These are phyloP conservation scores for Puya raimondii DNA, from an alignment of 176 grass and related monocot species.

Conservation along the genomic window DNA sequence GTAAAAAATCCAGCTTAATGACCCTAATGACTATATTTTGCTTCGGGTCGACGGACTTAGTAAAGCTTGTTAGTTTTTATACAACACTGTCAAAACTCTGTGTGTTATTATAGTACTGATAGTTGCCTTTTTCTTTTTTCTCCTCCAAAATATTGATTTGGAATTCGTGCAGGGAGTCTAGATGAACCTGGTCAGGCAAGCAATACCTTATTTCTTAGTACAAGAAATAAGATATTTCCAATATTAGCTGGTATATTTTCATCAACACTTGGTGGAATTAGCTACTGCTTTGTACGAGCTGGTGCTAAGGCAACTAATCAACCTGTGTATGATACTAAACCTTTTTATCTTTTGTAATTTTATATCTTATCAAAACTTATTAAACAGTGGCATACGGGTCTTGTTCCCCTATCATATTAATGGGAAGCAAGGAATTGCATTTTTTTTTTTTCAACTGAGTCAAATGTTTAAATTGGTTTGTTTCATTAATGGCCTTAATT, in stretches of 20 bases:
- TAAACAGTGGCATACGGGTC: not conserved
- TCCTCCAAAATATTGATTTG: not conserved
- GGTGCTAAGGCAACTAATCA: constrained; percentile 16
- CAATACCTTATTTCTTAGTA: not conserved
- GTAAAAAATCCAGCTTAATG: no score
- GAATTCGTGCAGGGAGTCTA: constrained; percentile 9
- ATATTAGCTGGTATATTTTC: constrained; percentile 18
- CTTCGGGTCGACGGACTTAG: not conserved
- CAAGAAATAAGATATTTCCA: not conserved
- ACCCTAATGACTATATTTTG: no score
- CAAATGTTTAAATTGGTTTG: not conserved
- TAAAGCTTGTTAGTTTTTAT: not conserved
- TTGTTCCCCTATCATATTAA: no score
- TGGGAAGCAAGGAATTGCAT: no score
- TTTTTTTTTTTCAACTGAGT: not conserved
- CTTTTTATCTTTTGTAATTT: not conserved
- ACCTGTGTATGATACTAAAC: constrained; percentile 14
- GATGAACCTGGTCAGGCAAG: not conserved
- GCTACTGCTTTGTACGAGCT: constrained; percentile 19
- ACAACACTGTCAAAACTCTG: not conserved
- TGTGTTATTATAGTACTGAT: not conserved
- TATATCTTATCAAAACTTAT: not conserved
- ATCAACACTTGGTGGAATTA: constrained; percentile 14
- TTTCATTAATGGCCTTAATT: not conserved
- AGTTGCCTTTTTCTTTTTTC: not conserved